Conservation (phyloP, 306 rosid species). For the Medicago arabica region DNA sequence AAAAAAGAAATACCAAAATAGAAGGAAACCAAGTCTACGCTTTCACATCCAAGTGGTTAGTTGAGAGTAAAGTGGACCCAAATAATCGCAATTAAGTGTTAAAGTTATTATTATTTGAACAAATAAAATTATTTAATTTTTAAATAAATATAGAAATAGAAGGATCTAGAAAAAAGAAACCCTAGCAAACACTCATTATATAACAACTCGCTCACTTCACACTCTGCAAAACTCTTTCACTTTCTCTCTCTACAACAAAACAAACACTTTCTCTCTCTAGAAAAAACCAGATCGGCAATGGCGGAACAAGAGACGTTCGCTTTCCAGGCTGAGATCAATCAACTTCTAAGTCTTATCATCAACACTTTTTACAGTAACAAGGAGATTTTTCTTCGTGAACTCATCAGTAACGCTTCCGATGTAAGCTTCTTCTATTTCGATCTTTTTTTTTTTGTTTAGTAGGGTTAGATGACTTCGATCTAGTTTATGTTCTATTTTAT, state of each 20-base stretch:
- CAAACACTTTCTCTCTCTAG: neutral
- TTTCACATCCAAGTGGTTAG: neutral
- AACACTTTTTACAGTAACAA: slow-evolving; percentile 93
- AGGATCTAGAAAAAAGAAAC: slow-evolving; percentile 44
- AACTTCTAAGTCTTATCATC: slow-evolving; percentile 85
- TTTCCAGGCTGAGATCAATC: slow-evolving; percentile 96
- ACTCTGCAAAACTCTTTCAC: neutral
- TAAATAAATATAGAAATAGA: slow-evolving; percentile 8
- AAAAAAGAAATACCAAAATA: no score
- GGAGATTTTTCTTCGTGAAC: slow-evolving; percentile 93
- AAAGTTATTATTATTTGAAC: neutral
- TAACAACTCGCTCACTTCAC: neutral
- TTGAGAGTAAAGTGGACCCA: neutral
- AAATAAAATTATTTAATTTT: neutral
- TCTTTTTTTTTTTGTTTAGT: neutral
- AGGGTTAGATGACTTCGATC: neutral
- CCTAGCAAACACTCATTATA: slow-evolving; percentile 33
- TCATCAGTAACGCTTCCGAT: slow-evolving; percentile 82
- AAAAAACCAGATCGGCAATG: slow-evolving; percentile 36
- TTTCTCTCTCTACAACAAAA: neutral
- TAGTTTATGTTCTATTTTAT: neutral
- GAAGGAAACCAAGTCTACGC: neutral
- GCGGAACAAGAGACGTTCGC: slow-evolving; percentile 77
- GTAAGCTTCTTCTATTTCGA: slow-evolving; percentile 39
- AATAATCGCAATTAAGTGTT: neutral